Evolutionary conservation across 495 filamentous ascomycete genomes (phyloP), one percentile per base, ranked within the genome.

Genomic region (Aspergillus incahuasiensis): DNA sequence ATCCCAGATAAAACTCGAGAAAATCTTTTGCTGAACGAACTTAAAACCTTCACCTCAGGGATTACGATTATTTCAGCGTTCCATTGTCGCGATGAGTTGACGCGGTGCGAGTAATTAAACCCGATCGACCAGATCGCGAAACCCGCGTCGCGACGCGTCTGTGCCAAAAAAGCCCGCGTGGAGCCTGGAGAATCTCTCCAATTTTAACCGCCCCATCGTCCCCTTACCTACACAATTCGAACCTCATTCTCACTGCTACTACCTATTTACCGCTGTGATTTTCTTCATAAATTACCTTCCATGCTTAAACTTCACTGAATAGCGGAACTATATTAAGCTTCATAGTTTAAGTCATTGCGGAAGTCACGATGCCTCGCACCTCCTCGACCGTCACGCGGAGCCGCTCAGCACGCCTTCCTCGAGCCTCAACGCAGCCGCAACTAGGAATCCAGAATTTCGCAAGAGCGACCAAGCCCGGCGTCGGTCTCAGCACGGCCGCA

Each of bases 391-490:
- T 35, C 32, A 35, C 32, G 32, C 32, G 32, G 32, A 59, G 66
- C 56, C 56, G 13, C 24, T 24, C 59, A 43, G 41, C 65, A 63
- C 42, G 65, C 66, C 66, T 72, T 56, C 60, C 68, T 50, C 68
- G 63, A 28, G 55, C 38, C n/a, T n/a, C 16, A 40, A 18, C 41
- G 20, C 51, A 52, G 8, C 6, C 16, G 16, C 74, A 74, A 53
- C 58, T 58, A 20, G 66, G 62, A 25, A 77, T 77, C 47, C 72
- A 75, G 46, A 61, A 51, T 55, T 77, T 77, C 52, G 63, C 70
- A 62, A 68, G 70, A 66, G 62, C 74, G 62, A 74, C 72, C 58
- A 77, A 77, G 53, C 68, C 73, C 2, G 73, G 74, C 13, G 47
- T 70, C 25, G 73, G 74, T 11, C 49, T 70, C 25, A 40, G 57